phyloP scores from a whole-genome alignment of 805 yeast species.

The Schwanniomyces polymorphus region DNA sequence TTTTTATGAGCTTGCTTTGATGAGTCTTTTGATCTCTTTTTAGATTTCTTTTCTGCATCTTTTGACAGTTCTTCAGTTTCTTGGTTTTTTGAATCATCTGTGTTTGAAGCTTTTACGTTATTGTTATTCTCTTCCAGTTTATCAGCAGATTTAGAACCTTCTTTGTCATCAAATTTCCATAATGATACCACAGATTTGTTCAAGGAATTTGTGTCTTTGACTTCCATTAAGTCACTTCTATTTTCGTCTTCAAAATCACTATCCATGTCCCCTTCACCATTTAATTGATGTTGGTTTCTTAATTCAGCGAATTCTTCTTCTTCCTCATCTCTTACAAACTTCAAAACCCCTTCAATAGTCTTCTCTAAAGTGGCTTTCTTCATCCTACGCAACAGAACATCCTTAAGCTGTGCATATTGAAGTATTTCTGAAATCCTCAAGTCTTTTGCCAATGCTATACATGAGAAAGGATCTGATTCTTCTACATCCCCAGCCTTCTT shows the following conservation, averaged over 20 bases:
- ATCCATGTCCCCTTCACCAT: constrained; percentile 24
- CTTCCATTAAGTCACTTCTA: constrained; percentile 58
- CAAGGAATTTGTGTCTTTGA: constrained; percentile 62
- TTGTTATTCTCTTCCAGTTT: neutral
- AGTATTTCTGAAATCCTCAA: constrained; percentile 51
- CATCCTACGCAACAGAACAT: constrained; percentile 64
- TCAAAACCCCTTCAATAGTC: constrained; percentile 60
- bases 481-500: constrained; percentile 25
- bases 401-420: constrained; percentile 63
- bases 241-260: constrained; percentile 44
- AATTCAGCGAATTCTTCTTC: constrained; percentile 50
- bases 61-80: constrained; percentile 9
- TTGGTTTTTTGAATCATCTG: constrained; percentile 6
- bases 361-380: constrained; percentile 65
- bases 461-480: constrained; percentile 36
- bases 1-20: constrained; percentile 28
- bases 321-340: constrained; percentile 59
- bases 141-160: constrained; percentile 3
- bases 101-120: constrained; percentile 3
- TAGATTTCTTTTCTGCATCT: constrained; percentile 36
- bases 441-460: constrained; percentile 63
- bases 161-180: constrained; percentile 49
- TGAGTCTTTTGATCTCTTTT: constrained; percentile 54
- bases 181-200: constrained; percentile 73
- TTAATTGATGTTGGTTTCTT: constrained; percentile 13